Evolutionary conservation across 225 moss, liverwort and hornwort species (phyloP), one percentile per base, ranked within the genome.

Genomic region (Bryum argenteum): DNA sequence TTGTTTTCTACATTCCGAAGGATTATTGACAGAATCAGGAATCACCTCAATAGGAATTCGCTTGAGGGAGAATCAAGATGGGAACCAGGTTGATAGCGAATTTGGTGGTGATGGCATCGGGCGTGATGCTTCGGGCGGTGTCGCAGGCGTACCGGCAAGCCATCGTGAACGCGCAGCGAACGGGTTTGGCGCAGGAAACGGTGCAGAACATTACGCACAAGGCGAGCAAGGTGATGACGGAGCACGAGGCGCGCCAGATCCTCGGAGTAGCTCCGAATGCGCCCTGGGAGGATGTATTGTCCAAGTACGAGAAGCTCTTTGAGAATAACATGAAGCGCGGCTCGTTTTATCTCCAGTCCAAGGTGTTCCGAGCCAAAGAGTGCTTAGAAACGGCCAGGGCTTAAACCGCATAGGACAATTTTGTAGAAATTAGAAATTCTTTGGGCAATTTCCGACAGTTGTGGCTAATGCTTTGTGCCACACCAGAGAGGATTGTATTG

Each of bases 101-200:
- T 76, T 71, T 98, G 80, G 81, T 94, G 17, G 84, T 92, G 48
- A 71, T 92, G 62, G 97, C 94, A 1, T 87, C 90, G 2, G 92
- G 90, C 11, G 60, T 94, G 33, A 61, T 98, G 60, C 15, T 91
- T 41, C 82, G 97, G 69, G 94, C 94, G 16, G 82, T 98, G 11
- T 89, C 97, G 40, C 92, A 92, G 78, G 97, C 97, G 40, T 98
- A 92, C 67, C 79, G 91, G 71, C 91, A 97, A 75, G 97, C 94
- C 18, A 79, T 94, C 33, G 82, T 86, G 67, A 97, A 98, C 75
- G 97, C 94, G 14, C 77, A 68, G 17, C 91, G 88, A 69, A 61
- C 89, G 58, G 92, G 94, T 22, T 90, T 92, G 81, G 97, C 97
- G 57, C 97, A 94, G 69, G 91, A 92, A 91, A 91, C 89, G 42